Evolutionary conservation across 805 yeast species (phyloP).

Genomic region (Kuraishia floccosa): DNA sequence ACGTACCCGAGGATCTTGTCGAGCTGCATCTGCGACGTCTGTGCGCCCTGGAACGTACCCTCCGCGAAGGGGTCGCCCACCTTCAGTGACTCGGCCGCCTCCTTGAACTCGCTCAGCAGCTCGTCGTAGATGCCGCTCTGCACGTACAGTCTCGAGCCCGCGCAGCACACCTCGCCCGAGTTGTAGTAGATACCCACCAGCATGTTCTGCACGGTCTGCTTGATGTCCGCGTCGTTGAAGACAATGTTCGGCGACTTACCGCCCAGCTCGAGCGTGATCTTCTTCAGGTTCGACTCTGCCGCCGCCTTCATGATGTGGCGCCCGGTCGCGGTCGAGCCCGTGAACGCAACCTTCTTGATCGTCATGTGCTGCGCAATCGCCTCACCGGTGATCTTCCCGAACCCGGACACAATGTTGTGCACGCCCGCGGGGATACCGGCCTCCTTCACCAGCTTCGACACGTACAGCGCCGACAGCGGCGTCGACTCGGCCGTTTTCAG

Average conservation of each 20-base stretch:
- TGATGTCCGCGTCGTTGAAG: constrained; percentile 75
- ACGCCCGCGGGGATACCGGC: constrained; percentile 61
- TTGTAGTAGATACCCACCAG: constrained; percentile 81
- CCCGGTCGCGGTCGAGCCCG: constrained; percentile 67
- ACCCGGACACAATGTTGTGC: constrained; percentile 50
- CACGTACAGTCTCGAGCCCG: constrained; percentile 85
- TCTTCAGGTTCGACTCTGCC: constrained; percentile 73
- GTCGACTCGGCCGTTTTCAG: constrained; percentile 58
- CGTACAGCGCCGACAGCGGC: constrained; percentile 51
- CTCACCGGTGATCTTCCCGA: constrained; percentile 49
- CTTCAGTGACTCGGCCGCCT: constrained; percentile 38
- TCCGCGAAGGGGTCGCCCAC: constrained; percentile 82
- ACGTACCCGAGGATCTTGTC: constrained; percentile 70
- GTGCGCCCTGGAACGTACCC: constrained; percentile 82
- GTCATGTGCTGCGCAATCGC: constrained; percentile 45
- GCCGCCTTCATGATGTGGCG: constrained; percentile 72
- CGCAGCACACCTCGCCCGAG: constrained; percentile 94
- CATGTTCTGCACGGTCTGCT: constrained; percentile 65
- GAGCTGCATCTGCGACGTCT: constrained; percentile 71
- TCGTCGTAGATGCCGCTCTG: constrained; percentile 80
- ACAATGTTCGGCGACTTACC: constrained; percentile 93
- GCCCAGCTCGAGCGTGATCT: constrained; percentile 89
- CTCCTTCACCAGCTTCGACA: constrained; percentile 39
- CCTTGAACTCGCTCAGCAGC: constrained; percentile 48
- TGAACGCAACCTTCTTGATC: constrained; percentile 54